These are phyloP conservation scores for Trichoderma sp. DNA, from an alignment of 2,329 filamentous ascomycete genomes.

Conservation along the genomic window DNA sequence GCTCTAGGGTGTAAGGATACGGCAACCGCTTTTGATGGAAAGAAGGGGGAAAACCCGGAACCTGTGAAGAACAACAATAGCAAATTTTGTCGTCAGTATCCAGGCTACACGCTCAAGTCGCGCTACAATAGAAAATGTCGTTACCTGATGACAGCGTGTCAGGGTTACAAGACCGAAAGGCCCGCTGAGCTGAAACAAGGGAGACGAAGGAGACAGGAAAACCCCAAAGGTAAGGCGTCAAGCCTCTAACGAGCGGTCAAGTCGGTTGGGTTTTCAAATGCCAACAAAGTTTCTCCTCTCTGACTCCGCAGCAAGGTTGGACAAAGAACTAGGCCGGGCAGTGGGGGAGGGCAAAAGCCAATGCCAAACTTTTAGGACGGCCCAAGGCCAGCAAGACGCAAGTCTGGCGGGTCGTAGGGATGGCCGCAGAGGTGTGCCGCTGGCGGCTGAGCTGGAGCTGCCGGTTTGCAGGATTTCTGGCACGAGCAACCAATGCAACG, in stretches of 20 bases:
- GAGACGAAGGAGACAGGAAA: background rate
- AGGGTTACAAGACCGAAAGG: background rate
- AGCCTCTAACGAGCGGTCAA: conserved; percentile 5
- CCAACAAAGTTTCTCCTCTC: background rate
- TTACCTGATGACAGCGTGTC: conserved; percentile 2
- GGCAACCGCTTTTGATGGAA: background rate
- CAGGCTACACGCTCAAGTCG: background rate
- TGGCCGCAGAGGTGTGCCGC: background rate
- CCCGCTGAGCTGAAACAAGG: background rate
- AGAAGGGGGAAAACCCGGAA: no score
- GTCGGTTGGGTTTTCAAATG: background rate
- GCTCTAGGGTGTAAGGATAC: background rate
- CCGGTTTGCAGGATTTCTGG: background rate
- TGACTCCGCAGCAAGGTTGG: background rate
- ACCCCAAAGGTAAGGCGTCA: background rate
- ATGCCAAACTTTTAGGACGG: background rate
- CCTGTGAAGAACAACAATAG: background rate
- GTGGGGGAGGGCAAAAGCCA: background rate
- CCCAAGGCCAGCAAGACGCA: background rate
- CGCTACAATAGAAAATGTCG: background rate
- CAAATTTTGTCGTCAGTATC: background rate
- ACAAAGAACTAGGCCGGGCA: background rate
- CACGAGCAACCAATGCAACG: background rate
- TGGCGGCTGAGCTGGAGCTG: background rate
- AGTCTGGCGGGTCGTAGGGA: background rate